phyloP scores from a whole-genome alignment of 306 rosid species.

The Sicyos edulis region DNA sequence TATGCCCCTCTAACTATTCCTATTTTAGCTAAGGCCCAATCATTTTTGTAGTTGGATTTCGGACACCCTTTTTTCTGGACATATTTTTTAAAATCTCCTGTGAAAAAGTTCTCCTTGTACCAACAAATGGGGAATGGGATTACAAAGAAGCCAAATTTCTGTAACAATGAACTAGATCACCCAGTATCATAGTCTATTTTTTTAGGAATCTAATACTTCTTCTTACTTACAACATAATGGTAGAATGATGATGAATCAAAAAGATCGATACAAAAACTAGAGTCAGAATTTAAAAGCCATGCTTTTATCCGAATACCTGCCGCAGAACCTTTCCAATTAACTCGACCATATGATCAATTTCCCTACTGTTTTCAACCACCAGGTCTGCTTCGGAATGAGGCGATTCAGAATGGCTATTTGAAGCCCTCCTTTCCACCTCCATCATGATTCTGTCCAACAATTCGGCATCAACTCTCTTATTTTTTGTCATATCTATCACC shows the following conservation, averaged over 20 bases:
- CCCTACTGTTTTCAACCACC: conserved; percentile 42
- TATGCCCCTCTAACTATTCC: too few species aligned
- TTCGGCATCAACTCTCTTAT: conserved; percentile 56
- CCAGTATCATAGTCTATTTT: conserved; percentile 1
- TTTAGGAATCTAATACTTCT: background rate
- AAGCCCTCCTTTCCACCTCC: conserved; percentile 57
- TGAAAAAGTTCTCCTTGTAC: background rate
- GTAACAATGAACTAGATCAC: background rate
- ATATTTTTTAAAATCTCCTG: too few species aligned
- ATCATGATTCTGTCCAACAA: conserved; percentile 57
- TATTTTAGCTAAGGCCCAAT: too few species aligned
- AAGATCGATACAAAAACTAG: background rate
- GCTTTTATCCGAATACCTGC: conserved; percentile 39
- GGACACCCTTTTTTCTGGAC: background rate
- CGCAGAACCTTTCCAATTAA: conserved; percentile 70
- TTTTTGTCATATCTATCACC: conserved; percentile 54
- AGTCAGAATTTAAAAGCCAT: background rate
- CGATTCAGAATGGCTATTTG: conserved; percentile 24
- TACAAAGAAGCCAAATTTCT: background rate
- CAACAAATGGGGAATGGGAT: too few species aligned
- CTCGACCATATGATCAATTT: conserved; percentile 53
- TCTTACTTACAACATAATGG: background rate
- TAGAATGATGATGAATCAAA: background rate
- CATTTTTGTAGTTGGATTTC: background rate
- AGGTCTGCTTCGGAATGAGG: conserved; percentile 21